phyloP scores from a whole-genome alignment of 805 yeast species.

The Zygotorulaspora chibaensis region DNA sequence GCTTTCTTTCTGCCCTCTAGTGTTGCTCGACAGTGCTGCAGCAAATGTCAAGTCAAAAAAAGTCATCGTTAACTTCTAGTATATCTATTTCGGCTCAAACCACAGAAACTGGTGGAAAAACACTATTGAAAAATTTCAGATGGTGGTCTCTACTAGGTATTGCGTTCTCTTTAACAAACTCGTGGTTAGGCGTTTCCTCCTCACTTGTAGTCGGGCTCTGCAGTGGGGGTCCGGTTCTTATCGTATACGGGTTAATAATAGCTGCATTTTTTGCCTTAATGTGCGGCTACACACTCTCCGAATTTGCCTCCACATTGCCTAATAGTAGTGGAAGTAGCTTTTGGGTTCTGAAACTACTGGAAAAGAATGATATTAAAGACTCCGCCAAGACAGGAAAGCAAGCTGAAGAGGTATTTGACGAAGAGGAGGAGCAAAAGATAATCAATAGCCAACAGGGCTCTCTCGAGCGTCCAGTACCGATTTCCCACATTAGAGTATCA shows the following conservation, averaged over 20 bases:
- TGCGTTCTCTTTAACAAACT: constrained; percentile 57
- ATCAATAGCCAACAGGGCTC: constrained; percentile 10
- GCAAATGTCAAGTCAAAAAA: neutral
- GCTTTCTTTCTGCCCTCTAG: no score
- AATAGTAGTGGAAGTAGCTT: constrained; percentile 58
- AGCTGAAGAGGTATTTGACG: neutral
- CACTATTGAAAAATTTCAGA: constrained; percentile 34
- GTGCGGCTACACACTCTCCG: constrained; percentile 50
- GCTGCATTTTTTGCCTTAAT: constrained; percentile 44
- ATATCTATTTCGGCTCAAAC: neutral
- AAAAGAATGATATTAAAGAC: constrained; percentile 2
- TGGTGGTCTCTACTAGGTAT: constrained; percentile 50
- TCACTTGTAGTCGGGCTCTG: constrained; percentile 51
- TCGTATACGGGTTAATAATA: constrained; percentile 53
- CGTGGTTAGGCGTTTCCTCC: constrained; percentile 60
- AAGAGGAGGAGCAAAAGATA: constrained; percentile 10
- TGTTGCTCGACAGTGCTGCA: neutral
- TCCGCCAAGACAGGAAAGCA: neutral
- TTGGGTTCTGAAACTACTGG: constrained; percentile 52
- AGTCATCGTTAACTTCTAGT: neutral
- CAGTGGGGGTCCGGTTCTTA: constrained; percentile 56
- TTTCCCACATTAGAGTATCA: constrained; percentile 5
- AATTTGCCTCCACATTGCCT: constrained; percentile 50
- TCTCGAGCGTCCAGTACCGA: constrained; percentile 5
- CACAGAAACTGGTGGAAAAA: neutral